These are phyloP conservation scores for Candida tetrigidarum DNA, from an alignment of 1,139 yeast genomes.

Conservation along the genomic window DNA sequence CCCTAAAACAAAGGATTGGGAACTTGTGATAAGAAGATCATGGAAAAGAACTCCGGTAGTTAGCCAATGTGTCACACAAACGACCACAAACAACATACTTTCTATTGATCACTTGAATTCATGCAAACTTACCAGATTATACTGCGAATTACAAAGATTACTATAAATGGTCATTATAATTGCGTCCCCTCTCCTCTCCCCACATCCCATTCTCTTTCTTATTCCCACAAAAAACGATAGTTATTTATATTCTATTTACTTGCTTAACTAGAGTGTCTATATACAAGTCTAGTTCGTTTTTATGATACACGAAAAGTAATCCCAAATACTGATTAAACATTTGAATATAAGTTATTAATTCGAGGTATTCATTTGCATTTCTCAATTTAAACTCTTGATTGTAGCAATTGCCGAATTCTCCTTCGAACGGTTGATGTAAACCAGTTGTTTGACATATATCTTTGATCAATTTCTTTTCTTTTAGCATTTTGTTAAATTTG, in stretches of 20 bases:
- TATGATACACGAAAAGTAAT: conserved; percentile 18
- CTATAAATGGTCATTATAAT: background rate
- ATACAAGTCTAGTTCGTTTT: conserved; percentile 13
- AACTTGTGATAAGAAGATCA: no score
- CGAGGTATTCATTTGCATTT: conserved; percentile 20
- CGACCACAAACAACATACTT: no score
- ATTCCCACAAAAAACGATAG: background rate
- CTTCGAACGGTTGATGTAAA: conserved; percentile 9
- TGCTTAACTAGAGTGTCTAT: conserved; percentile 1
- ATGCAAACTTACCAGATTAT: no score
- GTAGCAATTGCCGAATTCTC: conserved; percentile 17
- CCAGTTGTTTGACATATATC: conserved; percentile 17
- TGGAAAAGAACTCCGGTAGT: no score
- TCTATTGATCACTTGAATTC: no score
- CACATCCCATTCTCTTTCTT: background rate
- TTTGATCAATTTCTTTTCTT: conserved; percentile 24
- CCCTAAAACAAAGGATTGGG: no score
- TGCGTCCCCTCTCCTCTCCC: no score
- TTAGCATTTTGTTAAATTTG: conserved; percentile 12
- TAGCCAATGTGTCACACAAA: no score
- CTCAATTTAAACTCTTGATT: conserved; percentile 11
- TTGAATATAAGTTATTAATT: conserved; percentile 17
- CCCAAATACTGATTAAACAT: conserved; percentile 29
- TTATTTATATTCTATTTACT: background rate
- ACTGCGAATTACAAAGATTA: background rate